Percentiles rank a stretch among this genome's conserved stretches.
Conservation (phyloP, 139 green algal species). For the Closterium sp. region DNA sequence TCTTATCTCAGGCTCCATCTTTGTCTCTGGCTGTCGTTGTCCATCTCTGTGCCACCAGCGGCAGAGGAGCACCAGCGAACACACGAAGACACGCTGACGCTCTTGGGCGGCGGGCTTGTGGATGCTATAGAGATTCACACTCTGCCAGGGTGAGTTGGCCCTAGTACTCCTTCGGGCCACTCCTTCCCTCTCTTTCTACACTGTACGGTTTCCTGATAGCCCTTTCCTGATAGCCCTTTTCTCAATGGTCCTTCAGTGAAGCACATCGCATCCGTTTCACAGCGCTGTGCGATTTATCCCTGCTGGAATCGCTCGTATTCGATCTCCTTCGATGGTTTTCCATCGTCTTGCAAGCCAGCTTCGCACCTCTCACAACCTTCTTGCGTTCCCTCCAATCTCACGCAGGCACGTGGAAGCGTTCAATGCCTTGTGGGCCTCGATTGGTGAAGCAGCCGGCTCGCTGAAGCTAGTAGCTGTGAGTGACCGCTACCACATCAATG, state of each 20-base stretch:
- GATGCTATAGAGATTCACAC: slow-evolving; percentile 55
- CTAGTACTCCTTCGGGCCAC: too few relatives aligned
- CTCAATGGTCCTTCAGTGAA: too few relatives aligned
- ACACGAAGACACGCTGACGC: background rate
- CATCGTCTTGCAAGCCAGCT: too few relatives aligned
- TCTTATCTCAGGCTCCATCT: background rate
- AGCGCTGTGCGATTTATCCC: too few relatives aligned
- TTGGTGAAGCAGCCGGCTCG: background rate
- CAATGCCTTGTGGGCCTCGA: background rate
- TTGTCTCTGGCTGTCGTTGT: background rate
- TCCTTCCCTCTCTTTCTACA: too few relatives aligned
- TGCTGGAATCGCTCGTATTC: too few relatives aligned
- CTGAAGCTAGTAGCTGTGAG: background rate
- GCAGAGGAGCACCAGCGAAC: background rate
- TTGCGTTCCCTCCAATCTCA: background rate
- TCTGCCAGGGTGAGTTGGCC: slow-evolving; percentile 7
- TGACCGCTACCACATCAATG: background rate
- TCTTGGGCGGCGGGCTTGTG: background rate
- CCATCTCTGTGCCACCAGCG: background rate
- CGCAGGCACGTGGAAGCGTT: background rate
- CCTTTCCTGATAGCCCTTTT: too few relatives aligned
- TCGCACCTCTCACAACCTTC: too few relatives aligned
- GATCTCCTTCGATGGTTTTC: too few relatives aligned
- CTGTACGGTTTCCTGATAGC: too few relatives aligned
- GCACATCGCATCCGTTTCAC: too few relatives aligned